phyloP scores from a whole-genome alignment of 1,284 basidiomycete species.

The Trichosporon faecale region DNA sequence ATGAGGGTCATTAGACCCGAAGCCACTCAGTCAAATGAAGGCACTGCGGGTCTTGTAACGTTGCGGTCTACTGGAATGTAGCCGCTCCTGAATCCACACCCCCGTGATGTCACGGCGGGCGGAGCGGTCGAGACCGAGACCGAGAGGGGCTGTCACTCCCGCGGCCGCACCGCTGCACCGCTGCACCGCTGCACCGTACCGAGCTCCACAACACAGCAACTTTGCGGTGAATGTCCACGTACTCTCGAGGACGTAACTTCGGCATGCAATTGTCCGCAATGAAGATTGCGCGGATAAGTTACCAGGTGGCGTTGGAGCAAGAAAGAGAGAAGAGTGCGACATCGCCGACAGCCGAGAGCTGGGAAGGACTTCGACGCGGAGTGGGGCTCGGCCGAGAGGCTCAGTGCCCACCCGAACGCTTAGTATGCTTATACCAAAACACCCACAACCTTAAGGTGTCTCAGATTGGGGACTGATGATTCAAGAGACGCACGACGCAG shows the following conservation, averaged over 20 bases:
- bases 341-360: background rate
- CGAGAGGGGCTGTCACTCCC: background rate
- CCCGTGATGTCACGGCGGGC: background rate
- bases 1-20: background rate
- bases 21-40: background rate
- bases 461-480: background rate
- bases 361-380: background rate
- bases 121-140: background rate
- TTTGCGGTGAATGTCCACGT: background rate
- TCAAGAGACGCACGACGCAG: too few relatives aligned
- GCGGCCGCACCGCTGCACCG: background rate
- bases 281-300: background rate
- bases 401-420: background rate
- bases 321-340: background rate
- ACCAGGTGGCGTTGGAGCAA: background rate
- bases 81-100: background rate
- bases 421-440: background rate
- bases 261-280: background rate
- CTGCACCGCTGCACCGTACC: background rate
- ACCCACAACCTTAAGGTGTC: background rate
- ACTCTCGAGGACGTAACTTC: background rate
- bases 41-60: background rate
- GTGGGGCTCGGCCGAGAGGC: background rate
- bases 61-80: background rate
- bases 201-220: background rate